Base-by-base conservation (phyloP, 176 grass and related monocot genomes). In the Cenchrus purpureus region DNA sequence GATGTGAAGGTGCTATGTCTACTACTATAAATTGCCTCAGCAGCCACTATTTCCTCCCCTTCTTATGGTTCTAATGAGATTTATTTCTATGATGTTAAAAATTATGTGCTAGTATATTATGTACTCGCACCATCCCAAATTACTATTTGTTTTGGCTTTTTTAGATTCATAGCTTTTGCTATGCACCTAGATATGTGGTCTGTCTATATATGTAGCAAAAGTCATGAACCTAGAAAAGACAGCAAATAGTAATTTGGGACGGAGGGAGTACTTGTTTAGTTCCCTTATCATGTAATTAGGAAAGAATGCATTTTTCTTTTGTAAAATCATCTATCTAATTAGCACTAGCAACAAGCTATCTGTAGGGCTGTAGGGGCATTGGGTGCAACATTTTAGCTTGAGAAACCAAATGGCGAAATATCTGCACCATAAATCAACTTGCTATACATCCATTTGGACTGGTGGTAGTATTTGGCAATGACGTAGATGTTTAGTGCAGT, bases 1-100 rank as follows among this genome's bases (percentile, higher is more conserved):
- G 81, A 48, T 94, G 92, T 84, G 75, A 91, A 64, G 83, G 92
- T 94, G 90, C 12, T 20, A 32, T 50, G 12, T 58, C 31, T 76
- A 58, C 49, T 10, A 13, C 42, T 68, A 59, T 70, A 25, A 20
- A 31, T 43, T 73, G 10, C 46, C 44, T 31, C 9, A n/a, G 5
- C 22, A 31, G 16, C n/a, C 48, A 65, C 25, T 17, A 29, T 79
- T 63, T 58, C 31, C 29, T 32, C 17, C 2, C 8, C 45, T 69
- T 16, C 19, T 84, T 42, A 44, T 9, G 8, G n/a, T 53, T 84
- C 49, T 68, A 58, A 77, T 29, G 49, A 64, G 0, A 45, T 43
- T 70, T 14, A 44, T 31, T 37, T 63, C 22, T 22, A 29, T 64
- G 45, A 11, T 71, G 55, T 72, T 72, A 25, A 72, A 82, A 71